phyloP scores from a whole-genome alignment of 2,329 filamentous ascomycete genomes.

The Hypoxylon sp. region DNA sequence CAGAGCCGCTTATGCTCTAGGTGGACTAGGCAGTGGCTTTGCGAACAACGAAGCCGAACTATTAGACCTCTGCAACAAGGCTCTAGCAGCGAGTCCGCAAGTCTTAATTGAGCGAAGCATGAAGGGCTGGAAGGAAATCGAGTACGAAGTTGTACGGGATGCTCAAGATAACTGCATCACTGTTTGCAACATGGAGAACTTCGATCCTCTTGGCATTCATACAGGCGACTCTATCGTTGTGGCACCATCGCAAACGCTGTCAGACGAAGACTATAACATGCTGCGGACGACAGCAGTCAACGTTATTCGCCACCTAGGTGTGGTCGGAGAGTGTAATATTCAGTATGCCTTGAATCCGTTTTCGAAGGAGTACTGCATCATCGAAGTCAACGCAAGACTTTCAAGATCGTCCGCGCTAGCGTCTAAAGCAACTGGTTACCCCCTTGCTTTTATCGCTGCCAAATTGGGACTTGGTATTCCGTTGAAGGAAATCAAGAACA shows the following conservation, averaged over 20 bases:
- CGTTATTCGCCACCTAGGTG: conserved; percentile 95
- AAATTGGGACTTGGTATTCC: conserved; percentile 96
- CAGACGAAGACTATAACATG: conserved; percentile 99
- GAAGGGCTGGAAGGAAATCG: conserved; percentile 99
- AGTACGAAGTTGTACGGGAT: conserved; percentile 98
- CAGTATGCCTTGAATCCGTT: conserved; percentile 98
- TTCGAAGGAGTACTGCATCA: conserved; percentile 97
- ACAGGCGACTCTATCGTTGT: conserved; percentile 99
- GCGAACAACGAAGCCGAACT: conserved; percentile 89
- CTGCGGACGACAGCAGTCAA: conserved; percentile 96
- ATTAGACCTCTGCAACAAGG: conserved; percentile 90
- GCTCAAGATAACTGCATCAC: conserved; percentile 98
- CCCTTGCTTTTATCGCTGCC: conserved; percentile 94
- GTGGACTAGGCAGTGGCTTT: conserved; percentile 95
- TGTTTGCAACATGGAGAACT: conserved; percentile 99
- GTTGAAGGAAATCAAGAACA: conserved; percentile 95
- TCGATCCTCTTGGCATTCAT: conserved; percentile 97
- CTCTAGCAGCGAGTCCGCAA: conserved; percentile 94
- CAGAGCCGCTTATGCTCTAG: conserved; percentile 94
- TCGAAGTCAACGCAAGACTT: conserved; percentile 97
- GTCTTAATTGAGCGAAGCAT: conserved; percentile 97
- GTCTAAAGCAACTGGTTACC: conserved; percentile 97
- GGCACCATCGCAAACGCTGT: conserved; percentile 95
- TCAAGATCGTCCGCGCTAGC: conserved; percentile 95
- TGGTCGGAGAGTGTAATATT: conserved; percentile 99